These are phyloP conservation scores for Cryphonectria naterciae DNA, from an alignment of 2,329 filamentous ascomycete genomes.

Conservation along the genomic window DNA sequence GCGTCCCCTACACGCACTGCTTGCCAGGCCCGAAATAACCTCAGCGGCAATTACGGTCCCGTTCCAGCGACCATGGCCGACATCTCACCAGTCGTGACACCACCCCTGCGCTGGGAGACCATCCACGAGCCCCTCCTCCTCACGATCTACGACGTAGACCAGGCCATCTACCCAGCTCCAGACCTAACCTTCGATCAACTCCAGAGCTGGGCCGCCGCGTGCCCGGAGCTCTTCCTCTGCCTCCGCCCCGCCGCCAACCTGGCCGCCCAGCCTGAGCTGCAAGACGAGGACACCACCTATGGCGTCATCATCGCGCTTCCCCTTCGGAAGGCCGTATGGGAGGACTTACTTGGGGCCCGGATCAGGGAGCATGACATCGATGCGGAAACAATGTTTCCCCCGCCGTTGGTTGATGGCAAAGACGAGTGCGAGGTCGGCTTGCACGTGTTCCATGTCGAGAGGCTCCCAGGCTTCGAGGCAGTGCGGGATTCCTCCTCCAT, in stretches of 20 bases:
- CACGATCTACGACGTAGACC: slow-evolving; percentile 22
- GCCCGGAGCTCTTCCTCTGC: slow-evolving; percentile 18
- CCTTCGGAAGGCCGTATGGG: slow-evolving; percentile 16
- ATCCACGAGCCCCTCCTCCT: slow-evolving; percentile 17
- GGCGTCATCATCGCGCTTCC: slow-evolving; percentile 24
- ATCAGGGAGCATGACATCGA: slow-evolving; percentile 25
- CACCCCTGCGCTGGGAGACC: slow-evolving; percentile 5
- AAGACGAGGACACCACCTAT: neutral
- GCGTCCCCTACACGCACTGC: neutral
- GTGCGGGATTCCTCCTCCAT: neutral
- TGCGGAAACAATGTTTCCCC: slow-evolving; percentile 18
- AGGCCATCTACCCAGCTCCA: slow-evolving; percentile 27
- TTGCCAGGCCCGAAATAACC: neutral
- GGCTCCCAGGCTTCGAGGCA: neutral
- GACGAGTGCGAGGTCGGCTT: slow-evolving; percentile 11
- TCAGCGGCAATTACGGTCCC: neutral
- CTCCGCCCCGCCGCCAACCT: neutral
- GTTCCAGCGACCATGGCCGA: neutral
- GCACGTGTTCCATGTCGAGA: slow-evolving; percentile 27
- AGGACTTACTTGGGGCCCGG: neutral
- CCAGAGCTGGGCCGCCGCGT: slow-evolving; percentile 21
- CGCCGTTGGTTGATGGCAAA: neutral
- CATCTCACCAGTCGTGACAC: neutral
- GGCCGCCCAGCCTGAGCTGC: neutral
- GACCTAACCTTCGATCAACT: slow-evolving; percentile 17